Evolutionary conservation across 305 asterid species (phyloP), one percentile per base, ranked within the genome.

Genomic region (Andrographis paniculata): DNA sequence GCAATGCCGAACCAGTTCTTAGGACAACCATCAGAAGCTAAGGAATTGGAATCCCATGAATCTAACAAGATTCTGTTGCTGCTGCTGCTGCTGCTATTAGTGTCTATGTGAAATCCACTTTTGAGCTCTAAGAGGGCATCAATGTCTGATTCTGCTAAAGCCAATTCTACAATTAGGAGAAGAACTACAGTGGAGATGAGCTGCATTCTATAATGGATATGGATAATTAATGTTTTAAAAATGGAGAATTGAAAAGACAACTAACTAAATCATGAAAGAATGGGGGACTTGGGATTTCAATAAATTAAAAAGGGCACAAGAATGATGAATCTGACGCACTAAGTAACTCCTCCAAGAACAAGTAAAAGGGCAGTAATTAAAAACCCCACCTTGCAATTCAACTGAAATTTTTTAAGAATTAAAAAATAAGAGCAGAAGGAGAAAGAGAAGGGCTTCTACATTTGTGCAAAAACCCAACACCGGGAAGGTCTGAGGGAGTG

Each of bases 1-100:
- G 36, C 61, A 22, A 86, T 55, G 21, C 96, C 96, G 16, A 39
- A 79, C 94, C 93, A 86, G 36, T 75, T 52, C 59, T 51, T 59
- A n/a, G 96, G 94, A 60, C 96, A 86, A 5, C 84, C 89, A 71
- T 79, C 71, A 50, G 84, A 59, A 52, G 75, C 68, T 45, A 82
- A 48, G 35, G 94, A 82, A 21, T 70, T 70, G 6, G 93, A 67
- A 75, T 79, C 89, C 96, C 96, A 87, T 42, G 96, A 77, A 71
- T 33, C 70, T 60, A 75, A 76, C 67, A 70, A 27, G 33, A 27
- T 27, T 27, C 33, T 6, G 33, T 27, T 27, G 33, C 9, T 27
- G 33, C 9, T 6, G n/a, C n/a, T 67, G 50, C 72, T 53, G 42
- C 66, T 70, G 15, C 69, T 69, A 65, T 72, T 65, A 28, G 1